These are phyloP conservation scores for Agaricus subrufescens DNA, from an alignment of 768 basidiomycete genomes.

Conservation along the genomic window DNA sequence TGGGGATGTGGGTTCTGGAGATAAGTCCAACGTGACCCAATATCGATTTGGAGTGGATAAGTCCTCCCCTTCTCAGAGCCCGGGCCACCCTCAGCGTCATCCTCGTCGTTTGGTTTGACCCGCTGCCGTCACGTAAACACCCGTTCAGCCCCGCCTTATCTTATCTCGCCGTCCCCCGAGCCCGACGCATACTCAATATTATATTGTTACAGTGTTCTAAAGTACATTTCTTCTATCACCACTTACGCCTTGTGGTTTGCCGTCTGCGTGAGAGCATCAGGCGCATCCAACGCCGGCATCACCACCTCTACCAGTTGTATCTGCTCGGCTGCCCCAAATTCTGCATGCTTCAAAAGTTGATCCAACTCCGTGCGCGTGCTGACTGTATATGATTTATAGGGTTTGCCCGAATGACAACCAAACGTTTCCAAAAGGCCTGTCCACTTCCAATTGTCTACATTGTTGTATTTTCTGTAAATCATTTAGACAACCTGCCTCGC, in stretches of 20 bases:
- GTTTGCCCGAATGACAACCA: slow-evolving; percentile 45
- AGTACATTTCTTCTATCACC: not conserved
- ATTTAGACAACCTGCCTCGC: not conserved
- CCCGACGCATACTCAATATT: not conserved
- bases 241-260: too few relatives aligned
- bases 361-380: slow-evolving; percentile 63
- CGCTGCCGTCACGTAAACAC: slow-evolving; percentile 2
- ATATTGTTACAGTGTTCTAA: not conserved
- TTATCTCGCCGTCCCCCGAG: slow-evolving; percentile 8
- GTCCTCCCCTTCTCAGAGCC: not conserved
- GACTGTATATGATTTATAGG: slow-evolving; percentile 62
- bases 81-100: slow-evolving; percentile 7
- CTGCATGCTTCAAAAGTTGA: slow-evolving; percentile 54
- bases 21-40: slow-evolving; percentile 36
- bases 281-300: slow-evolving; percentile 73
- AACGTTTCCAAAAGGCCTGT: slow-evolving; percentile 56
- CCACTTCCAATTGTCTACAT: slow-evolving; percentile 81
- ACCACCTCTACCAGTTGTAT: slow-evolving; percentile 80
- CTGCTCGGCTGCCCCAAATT: slow-evolving; percentile 59
- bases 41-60: slow-evolving; percentile 25
- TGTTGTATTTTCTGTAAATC: slow-evolving; percentile 68
- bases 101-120: slow-evolving; percentile 2
- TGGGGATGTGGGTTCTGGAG: slow-evolving; percentile 8
- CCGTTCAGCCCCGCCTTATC: slow-evolving; percentile 2
- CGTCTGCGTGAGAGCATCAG: slow-evolving; percentile 40